Base-by-base conservation (phyloP, 2,329 filamentous ascomycete genomes). In the Trichophyton verrucosum region DNA sequence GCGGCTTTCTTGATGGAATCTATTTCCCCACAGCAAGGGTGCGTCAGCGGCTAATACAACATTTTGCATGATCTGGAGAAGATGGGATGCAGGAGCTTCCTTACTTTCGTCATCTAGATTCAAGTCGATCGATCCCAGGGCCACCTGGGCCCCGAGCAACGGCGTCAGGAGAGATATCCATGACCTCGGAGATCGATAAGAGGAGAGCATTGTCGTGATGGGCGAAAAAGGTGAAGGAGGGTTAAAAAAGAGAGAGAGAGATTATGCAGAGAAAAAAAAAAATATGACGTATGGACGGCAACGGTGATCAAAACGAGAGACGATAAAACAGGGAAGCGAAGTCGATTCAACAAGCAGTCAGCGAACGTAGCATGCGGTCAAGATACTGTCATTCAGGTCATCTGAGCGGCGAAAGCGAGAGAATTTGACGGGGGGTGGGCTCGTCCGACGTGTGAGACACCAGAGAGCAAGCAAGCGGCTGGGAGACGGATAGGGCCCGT, bases 1-100 rank as follows among this genome's bases (percentile, higher is more conserved):
- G 71, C 66, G n/a, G 68, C 70, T 17, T 67, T 66, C 61, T 71
- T 72, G 62, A 74, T 68, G 40, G 72, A 73, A 30, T 70, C 71
- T 70, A 75, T 38, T 17, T n/a, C 49, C 49, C 17, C 49, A 22
- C 9, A 11, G 6, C 22, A 24, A 27, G n/a, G 6, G 15, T 13
- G 11, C 33, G n/a, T 53, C 17, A 53, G 27, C 49, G 27, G 13
- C 22, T 30, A 30, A 11, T 53, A 20, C 22, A 30, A 30, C 27
- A 8, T 30, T 7, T 30, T 30, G 27, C 27, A 30, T 30, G 27
- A 30, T 7, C 27, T 6, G 27, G 27, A 7, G 27, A 30, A 30
- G 27, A 30, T 30, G 27, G 27, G 42, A 13, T 9, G 46, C 11
- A 9, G 22, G 2, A 30, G 11, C 3, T 8, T 13, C 11, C 49